Conservation (phyloP, 1,139 yeast species). For the Kodamaea derodonti region DNA sequence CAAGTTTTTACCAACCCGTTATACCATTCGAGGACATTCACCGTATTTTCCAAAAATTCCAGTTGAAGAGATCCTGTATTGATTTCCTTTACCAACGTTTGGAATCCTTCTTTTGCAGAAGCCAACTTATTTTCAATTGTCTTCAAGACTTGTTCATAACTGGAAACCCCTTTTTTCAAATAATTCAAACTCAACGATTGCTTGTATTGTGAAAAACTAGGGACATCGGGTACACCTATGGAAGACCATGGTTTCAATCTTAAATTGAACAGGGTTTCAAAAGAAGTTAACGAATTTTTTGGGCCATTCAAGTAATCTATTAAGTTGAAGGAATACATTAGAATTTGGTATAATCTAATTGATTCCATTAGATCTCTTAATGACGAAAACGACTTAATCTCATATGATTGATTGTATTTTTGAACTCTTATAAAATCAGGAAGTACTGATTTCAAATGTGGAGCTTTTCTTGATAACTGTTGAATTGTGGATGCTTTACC, state of each 20-base stretch:
- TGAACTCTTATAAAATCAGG: conserved; percentile 23
- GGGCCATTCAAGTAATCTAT: conserved; percentile 34
- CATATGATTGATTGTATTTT: conserved; percentile 15
- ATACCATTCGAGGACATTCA: conserved; percentile 20
- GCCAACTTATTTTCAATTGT: conserved; percentile 10
- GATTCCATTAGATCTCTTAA: conserved; percentile 31
- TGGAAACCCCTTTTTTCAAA: conserved; percentile 6
- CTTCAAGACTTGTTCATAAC: conserved; percentile 9
- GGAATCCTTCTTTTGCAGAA: conserved; percentile 9
- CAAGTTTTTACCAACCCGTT: conserved; percentile 25
- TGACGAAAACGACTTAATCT: conserved; percentile 16
- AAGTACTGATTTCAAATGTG: conserved; percentile 27
- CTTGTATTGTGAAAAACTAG: conserved; percentile 39
- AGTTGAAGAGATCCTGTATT: conserved; percentile 10
- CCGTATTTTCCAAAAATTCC: conserved; percentile 16
- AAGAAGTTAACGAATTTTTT: conserved; percentile 33
- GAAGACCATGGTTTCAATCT: conserved; percentile 82
- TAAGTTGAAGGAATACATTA: conserved; percentile 22
- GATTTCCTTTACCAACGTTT: conserved; percentile 9
- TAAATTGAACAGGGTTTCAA: conserved; percentile 54
- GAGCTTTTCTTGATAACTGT: conserved; percentile 36
- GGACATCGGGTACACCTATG: conserved; percentile 73
- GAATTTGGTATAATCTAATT: conserved; percentile 18
- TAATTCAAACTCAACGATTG: conserved; percentile 14
- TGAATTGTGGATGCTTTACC: conserved; percentile 33